Percentiles rank a stretch among this genome's conserved stretches.
Evolutionary conservation across 2,329 filamentous ascomycete genomes (phyloP).

Genomic region (Helicocarpus griseus): DNA sequence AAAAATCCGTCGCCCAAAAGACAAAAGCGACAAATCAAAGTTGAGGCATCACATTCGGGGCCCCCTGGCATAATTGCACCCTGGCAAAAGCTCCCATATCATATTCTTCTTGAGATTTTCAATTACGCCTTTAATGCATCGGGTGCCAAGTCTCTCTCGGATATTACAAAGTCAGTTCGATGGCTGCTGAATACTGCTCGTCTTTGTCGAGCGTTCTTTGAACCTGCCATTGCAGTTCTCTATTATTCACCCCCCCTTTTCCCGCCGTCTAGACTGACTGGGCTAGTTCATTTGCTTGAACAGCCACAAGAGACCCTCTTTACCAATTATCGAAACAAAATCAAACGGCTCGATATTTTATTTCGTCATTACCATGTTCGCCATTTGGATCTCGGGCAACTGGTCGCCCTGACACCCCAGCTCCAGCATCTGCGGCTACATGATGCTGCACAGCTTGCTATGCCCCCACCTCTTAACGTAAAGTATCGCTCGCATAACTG

Average conservation of each 20-base stretch:
- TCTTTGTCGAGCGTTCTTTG: slow-evolving; percentile 55
- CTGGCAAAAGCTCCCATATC: slow-evolving; percentile 57
- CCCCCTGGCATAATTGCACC: slow-evolving; percentile 36
- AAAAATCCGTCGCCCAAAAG: slow-evolving; percentile 7
- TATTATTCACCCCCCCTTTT: slow-evolving; percentile 61
- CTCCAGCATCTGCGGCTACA: slow-evolving; percentile 63
- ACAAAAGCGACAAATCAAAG: neutral
- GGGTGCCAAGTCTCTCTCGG: slow-evolving; percentile 40
- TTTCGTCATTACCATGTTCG: slow-evolving; percentile 46
- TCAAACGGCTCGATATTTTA: slow-evolving; percentile 61
- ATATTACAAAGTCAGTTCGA: slow-evolving; percentile 24
- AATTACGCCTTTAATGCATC: slow-evolving; percentile 46
- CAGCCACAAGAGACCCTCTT: slow-evolving; percentile 39
- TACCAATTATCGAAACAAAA: slow-evolving; percentile 60
- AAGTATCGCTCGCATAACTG: neutral
- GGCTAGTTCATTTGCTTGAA: slow-evolving; percentile 47
- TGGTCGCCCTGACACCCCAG: slow-evolving; percentile 57
- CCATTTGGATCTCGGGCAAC: slow-evolving; percentile 45
- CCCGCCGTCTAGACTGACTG: slow-evolving; percentile 39
- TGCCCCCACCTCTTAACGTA: neutral
- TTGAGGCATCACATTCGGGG: slow-evolving; percentile 11
- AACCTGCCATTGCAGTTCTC: slow-evolving; percentile 63
- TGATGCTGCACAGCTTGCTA: slow-evolving; percentile 35
- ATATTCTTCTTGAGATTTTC: slow-evolving; percentile 61
- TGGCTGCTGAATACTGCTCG: slow-evolving; percentile 59